Base-by-base conservation (phyloP, 371 early-diverging fungal species). In the Dichotomocladium elegans region DNA sequence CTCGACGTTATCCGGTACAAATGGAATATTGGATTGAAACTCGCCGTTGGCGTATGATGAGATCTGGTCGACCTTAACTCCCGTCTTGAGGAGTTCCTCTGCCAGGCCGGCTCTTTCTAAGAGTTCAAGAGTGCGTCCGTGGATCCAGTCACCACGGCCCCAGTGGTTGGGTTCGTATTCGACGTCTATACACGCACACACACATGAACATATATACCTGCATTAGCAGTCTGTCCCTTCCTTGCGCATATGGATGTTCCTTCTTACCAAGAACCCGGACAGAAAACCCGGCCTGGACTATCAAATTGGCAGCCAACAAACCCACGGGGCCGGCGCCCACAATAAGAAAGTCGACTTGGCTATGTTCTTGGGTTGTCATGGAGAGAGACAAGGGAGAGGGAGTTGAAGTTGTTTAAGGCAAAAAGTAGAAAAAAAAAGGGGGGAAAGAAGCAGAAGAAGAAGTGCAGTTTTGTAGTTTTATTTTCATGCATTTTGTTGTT, bases 71-170 rank as follows among this genome's bases (percentile, higher is more conserved):
- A 71, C 72, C 33, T 67, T 66, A n/a, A 67, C 75, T 29, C 75
- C 75, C 5, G 72, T 71, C 19, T 59, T 64, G 14, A 75, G 19
- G 12, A 75, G 15, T 28, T 75, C 72, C 11, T 52, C 35, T 22
- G 43, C 57, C 12, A 75, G 41, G 17, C 64, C 63, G 2, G 67
- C 68, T 42, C 60, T 49, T 44, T 71, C 72, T 21, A 75, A 40
- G 2, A 75, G 41, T 51, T 71, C 72, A 27, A 75, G 48, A 0
- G 75, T 75, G 37, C 75, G 66, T 1, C 75, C 75, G 33, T 71
- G 72, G 28, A 74, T 68, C 71, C 72, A 71, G 28, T 74, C 75
- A 34, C 75, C 75, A 51, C 75, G 56, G 28, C 75, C 75, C 75
- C 75, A 74, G 48, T 74, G 75, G 25, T 71, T 74, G 10, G 75